phyloP scores from a whole-genome alignment of 2,329 filamentous ascomycete genomes.

The Penicillium thymicola region DNA sequence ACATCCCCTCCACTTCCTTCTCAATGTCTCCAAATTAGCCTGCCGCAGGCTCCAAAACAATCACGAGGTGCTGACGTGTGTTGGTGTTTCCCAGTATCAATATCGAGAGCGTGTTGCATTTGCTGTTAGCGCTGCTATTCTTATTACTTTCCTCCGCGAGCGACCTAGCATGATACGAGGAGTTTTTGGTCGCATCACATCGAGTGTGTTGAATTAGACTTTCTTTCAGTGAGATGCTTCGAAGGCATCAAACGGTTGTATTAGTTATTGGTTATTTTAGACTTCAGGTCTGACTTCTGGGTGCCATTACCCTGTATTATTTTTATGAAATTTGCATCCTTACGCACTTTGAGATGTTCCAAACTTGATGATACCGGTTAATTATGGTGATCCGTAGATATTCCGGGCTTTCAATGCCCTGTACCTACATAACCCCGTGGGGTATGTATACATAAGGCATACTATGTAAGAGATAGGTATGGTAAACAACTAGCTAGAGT shows the following conservation, averaged over 20 bases:
- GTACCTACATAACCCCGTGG: no score
- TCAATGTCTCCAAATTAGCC: constrained; percentile 5
- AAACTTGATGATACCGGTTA: background rate
- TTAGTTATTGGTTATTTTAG: background rate
- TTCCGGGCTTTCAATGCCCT: no score
- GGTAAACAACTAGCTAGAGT: no score
- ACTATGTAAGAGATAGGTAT: no score
- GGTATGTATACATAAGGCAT: no score
- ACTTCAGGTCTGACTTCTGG: background rate
- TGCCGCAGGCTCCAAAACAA: constrained; percentile 3
- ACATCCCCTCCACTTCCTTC: constrained; percentile 4
- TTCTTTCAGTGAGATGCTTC: background rate
- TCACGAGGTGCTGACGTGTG: constrained; percentile 21
- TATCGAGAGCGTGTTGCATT: constrained; percentile 67
- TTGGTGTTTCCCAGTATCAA: constrained; percentile 50
- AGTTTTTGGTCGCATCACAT: constrained; percentile 59
- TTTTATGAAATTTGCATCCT: background rate
- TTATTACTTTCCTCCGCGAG: constrained; percentile 66
- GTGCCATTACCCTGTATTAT: background rate
- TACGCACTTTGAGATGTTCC: background rate
- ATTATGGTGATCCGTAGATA: no score
- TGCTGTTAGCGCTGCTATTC: constrained; percentile 63
- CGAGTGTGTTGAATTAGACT: constrained; percentile 26
- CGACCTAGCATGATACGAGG: constrained; percentile 63
- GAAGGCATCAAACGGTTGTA: background rate